phyloP scores from a whole-genome alignment of 2,329 filamentous ascomycete species.

The Lojkania enalia region DNA sequence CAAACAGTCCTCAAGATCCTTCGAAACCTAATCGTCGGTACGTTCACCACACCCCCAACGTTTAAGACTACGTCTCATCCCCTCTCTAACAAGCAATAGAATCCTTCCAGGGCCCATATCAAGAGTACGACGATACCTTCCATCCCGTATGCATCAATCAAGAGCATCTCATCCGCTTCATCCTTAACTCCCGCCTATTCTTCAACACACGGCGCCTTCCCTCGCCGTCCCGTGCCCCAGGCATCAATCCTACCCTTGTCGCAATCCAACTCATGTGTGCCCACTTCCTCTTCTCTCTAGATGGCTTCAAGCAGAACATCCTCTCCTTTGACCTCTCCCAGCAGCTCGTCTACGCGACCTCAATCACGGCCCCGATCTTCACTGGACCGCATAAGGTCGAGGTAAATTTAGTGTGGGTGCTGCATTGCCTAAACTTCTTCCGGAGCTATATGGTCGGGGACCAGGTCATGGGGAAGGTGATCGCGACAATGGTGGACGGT shows the following conservation, averaged over 20 bases:
- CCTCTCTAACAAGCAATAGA: conserved; percentile 22
- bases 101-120: conserved; percentile 30
- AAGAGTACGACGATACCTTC: conserved; percentile 19
- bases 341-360: conserved; percentile 47
- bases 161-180: conserved; percentile 33
- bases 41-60: conserved; percentile 15
- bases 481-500: conserved; percentile 39
- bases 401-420: conserved; percentile 52
- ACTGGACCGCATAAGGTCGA: conserved; percentile 37
- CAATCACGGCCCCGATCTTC: conserved; percentile 46
- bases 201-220: conserved; percentile 28
- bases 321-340: conserved; percentile 52
- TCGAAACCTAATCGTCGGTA: conserved; percentile 50
- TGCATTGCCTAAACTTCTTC: conserved; percentile 59
- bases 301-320: conserved; percentile 22
- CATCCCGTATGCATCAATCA: conserved; percentile 42
- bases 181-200: conserved; percentile 32
- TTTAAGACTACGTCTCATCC: neutral
- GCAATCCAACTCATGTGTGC: conserved; percentile 40
- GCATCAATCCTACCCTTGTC: conserved; percentile 22
- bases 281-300: conserved; percentile 33
- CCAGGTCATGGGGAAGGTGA: conserved; percentile 44
- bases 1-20: conserved; percentile 44
- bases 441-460: conserved; percentile 52
- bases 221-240: conserved; percentile 6